These are phyloP conservation scores for Chloromonas sp. DNA, from an alignment of 163 green algal species.

Conservation along the genomic window DNA sequence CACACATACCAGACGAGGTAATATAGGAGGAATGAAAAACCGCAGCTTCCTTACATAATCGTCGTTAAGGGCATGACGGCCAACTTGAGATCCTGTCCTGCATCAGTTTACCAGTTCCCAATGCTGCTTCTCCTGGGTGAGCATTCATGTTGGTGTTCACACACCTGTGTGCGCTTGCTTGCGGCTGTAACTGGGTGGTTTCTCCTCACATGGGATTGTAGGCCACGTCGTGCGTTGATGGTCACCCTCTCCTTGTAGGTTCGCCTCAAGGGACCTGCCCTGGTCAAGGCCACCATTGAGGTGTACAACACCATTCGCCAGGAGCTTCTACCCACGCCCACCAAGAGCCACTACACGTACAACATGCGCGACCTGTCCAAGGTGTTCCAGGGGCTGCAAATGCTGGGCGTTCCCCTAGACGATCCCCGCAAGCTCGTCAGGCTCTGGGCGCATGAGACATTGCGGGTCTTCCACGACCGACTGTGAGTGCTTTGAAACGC, in stretches of 20 bases:
- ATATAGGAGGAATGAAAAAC: background rate
- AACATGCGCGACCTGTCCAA: slow-evolving; percentile 71
- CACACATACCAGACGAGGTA: slow-evolving; percentile 16
- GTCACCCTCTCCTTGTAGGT: slow-evolving; percentile 8
- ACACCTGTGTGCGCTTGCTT: background rate
- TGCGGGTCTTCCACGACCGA: slow-evolving; percentile 67
- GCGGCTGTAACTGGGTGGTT: too few relatives aligned
- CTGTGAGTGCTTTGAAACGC: slow-evolving; percentile 9
- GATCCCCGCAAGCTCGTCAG: slow-evolving; percentile 33
- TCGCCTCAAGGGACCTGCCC: slow-evolving; percentile 25
- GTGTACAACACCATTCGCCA: slow-evolving; percentile 64
- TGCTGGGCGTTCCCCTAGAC: slow-evolving; percentile 33
- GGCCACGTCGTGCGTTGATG: too few relatives aligned
- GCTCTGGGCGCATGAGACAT: slow-evolving; percentile 59
- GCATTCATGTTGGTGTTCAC: background rate
- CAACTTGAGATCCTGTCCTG: too few relatives aligned
- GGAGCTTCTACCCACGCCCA: slow-evolving; percentile 64
- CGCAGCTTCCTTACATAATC: too few relatives aligned
- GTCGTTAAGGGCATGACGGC: too few relatives aligned
- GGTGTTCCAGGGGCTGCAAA: slow-evolving; percentile 61
- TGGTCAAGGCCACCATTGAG: slow-evolving; percentile 66
- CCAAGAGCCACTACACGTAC: slow-evolving; percentile 74
- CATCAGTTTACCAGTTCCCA: too few relatives aligned
- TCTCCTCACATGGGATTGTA: too few relatives aligned
- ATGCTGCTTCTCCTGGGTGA: too few relatives aligned